Base-by-base conservation (phyloP, 192 early-diverging fungal species). In the Gamsiella multidivaricata region DNA sequence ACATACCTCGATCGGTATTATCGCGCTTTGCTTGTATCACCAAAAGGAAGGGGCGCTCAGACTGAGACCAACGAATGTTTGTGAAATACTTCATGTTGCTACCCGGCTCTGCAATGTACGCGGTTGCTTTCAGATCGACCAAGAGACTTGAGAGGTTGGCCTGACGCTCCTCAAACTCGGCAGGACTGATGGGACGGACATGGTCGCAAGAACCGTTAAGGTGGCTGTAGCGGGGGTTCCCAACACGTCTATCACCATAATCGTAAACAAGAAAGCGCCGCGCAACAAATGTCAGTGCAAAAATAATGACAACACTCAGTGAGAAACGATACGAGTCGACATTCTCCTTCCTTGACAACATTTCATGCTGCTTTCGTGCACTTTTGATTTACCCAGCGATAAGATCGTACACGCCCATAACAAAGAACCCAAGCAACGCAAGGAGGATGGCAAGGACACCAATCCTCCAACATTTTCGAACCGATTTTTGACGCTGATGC, bases 51-150 rank as follows among this genome's bases (percentile, higher is more conserved):
- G 85, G 81, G 29, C 85, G 70, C 42, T 86, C 85, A 43, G 78
- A 82, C 26, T 74, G 66, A 5, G 73, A 63, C 85, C 85, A 86
- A 4, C 59, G 58, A 64, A 86, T 72, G 62, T 80, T 81, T 22
- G 83, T 65, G 49, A 82, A 86, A 51, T 84, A 86, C 11, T 61
- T 65, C 85, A 86, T 82, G n/a, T 74, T 72, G n/a, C 81, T 61
- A 17, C 81, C 81, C 22, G 81, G 79, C 37, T 86, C 85, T 23
- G 81, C 72, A 52, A 86, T 70, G 31, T 82, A 81, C 0, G 85
- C 85, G 18, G 65, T 47, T 0, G 79, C 81, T 28, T 74, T 65
- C 31, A 70, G 57, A 18, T 55, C 57, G 8, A 69, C 60, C 6
- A 86, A 23, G 3, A 81, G 58, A 15, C 49, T 56, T 10, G 82